phyloP scores from a whole-genome alignment of 2,329 filamentous ascomycete genomes.

The Didymella sp. region DNA sequence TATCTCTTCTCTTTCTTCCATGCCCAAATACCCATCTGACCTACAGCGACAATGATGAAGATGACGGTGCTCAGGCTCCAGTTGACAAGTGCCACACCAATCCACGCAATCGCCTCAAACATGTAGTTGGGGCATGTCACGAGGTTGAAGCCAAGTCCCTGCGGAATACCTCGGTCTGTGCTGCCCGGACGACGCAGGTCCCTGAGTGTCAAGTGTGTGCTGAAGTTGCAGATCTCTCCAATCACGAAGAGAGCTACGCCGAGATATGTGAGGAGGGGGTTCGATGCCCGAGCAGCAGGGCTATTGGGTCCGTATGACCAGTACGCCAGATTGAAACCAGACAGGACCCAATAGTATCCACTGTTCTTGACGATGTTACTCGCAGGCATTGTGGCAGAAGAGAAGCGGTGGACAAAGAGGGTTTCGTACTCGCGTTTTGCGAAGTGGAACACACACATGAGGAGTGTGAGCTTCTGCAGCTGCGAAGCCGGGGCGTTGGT shows the following conservation, averaged over 20 bases:
- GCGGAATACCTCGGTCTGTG: constrained; percentile 83
- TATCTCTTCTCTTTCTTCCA: constrained; percentile 91
- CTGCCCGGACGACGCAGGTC: constrained; percentile 78
- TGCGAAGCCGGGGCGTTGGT: constrained; percentile 63
- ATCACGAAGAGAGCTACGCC: constrained; percentile 76
- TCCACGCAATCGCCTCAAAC: constrained; percentile 88
- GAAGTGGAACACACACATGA: constrained; percentile 82
- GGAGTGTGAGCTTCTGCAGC: constrained; percentile 75
- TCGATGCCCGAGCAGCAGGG: constrained; percentile 64
- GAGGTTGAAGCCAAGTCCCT: constrained; percentile 80
- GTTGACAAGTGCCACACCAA: constrained; percentile 79
- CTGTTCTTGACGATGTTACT: constrained; percentile 95
- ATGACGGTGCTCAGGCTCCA: constrained; percentile 79
- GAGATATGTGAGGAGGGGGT: constrained; percentile 58
- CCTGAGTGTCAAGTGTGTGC: constrained; percentile 80
- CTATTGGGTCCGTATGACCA: constrained; percentile 83
- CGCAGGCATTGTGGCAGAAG: constrained; percentile 89
- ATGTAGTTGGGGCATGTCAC: constrained; percentile 98
- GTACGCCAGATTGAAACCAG: constrained; percentile 80
- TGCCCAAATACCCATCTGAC: constrained; percentile 87
- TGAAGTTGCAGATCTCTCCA: constrained; percentile 80
- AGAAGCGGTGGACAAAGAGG: constrained; percentile 93
- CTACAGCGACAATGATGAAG: constrained; percentile 75
- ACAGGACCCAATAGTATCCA: constrained; percentile 88
- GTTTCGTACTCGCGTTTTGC: constrained; percentile 96